Evolutionary conservation across 2,329 filamentous ascomycete genomes (phyloP), one percentile per base, ranked within the genome.

Genomic region (Diaporthe caulivora): DNA sequence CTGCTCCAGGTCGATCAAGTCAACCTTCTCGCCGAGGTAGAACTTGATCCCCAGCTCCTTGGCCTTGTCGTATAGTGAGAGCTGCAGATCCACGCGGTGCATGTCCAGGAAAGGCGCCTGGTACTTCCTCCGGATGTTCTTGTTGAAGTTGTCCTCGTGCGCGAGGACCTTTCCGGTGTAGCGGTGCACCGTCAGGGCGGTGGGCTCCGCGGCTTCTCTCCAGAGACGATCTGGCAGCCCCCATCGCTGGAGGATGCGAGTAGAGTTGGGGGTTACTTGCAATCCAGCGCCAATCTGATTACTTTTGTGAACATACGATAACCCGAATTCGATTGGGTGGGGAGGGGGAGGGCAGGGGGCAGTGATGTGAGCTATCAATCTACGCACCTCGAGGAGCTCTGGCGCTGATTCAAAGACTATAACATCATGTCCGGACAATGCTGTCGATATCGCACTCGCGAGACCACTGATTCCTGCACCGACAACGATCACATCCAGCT

Each of bases 1-100:
- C 1, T 80, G 79, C 15, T 86, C 80, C n/a, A 90, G 86, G 75
- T 90, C 84, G 51, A 91, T 81, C 2, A 80, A 72, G 8, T 79
- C 80, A 0, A 91, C 86, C 54, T 84, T 83, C 29, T 87, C 82
- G 0, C 86, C 86, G 0, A 92, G 82, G 3, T 83, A 77, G 29
- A 92, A 82, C 13, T 78, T 79, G 1, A 90, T 88, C 0, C 90
- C 90, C 0, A 92, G 81, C 29, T 88, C 83, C 71, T 81, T 80
- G 1, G 90, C 90, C 44, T 86, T 82, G 6, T 84, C 82, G 24
- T 84, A 86, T 2, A 92, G 81, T 0, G 87, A 85, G 10, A 84
- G 82, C 75, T 92, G 90, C 24, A 92, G 81, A 77, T 93, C 91
- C 2, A 89, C 89, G 2, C 91, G 87, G 78, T 92, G 91, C n/a